phyloP scores from a whole-genome alignment of 2,329 filamentous ascomycete species.

The Venturia nashicola region DNA sequence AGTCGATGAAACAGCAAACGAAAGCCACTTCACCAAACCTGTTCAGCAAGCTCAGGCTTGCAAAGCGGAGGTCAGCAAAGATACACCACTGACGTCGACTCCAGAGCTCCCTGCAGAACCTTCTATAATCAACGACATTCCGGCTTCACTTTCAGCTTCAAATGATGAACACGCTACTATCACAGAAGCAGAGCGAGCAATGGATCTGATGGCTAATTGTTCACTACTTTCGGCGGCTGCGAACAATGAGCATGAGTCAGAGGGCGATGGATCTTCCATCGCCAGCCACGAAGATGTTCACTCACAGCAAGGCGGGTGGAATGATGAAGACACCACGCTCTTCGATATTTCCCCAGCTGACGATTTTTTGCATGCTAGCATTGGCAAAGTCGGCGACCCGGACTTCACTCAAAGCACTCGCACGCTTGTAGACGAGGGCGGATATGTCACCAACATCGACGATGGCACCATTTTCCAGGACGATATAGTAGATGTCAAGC shows the following conservation, averaged over 20 bases:
- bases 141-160: background rate
- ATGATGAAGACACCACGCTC: background rate
- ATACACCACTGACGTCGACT: background rate
- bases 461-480: background rate
- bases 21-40: background rate
- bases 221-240: too few relatives aligned
- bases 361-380: background rate
- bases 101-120: background rate
- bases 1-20: background rate
- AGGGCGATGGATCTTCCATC: background rate
- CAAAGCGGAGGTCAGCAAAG: background rate
- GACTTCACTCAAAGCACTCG: background rate
- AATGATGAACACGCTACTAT: background rate
- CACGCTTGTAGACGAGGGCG: background rate
- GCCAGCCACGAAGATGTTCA: background rate
- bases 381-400: background rate
- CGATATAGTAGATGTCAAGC: too few relatives aligned
- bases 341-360: background rate
- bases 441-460: background rate
- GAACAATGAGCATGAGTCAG: too few relatives aligned
- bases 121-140: background rate
- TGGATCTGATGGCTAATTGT: too few relatives aligned
- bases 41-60: background rate
- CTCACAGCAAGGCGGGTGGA: background rate
- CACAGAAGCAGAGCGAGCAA: background rate